Conservation (phyloP, 306 rosid genomes). For the Begonia peltatifolia region DNA sequence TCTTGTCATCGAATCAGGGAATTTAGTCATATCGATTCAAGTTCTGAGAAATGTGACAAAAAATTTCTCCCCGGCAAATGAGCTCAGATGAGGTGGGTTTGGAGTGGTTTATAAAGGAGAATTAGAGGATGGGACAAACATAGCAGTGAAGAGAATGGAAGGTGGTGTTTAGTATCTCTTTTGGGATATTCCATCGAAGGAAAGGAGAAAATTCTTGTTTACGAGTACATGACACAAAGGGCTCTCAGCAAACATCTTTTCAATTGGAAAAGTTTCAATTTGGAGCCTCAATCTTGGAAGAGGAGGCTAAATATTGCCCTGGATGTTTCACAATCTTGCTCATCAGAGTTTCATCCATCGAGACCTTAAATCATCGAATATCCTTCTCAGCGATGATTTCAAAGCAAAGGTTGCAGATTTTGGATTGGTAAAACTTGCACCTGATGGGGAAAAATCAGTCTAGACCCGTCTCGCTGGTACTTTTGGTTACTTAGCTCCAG, state of each 20-base stretch:
- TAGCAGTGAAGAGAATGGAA: slow-evolving; percentile 56
- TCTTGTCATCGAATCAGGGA: slow-evolving; percentile 45
- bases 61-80: slow-evolving; percentile 44
- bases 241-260: slow-evolving; percentile 52
- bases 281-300: slow-evolving; percentile 57
- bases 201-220: slow-evolving; percentile 43
- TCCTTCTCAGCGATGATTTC: slow-evolving; percentile 44
- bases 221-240: slow-evolving; percentile 58
- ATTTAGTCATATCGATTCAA: slow-evolving; percentile 45
- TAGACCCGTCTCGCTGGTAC: slow-evolving; percentile 53
- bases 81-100: slow-evolving; percentile 56
- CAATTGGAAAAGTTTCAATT: slow-evolving; percentile 32
- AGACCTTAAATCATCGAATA: slow-evolving; percentile 23
- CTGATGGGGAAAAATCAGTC: slow-evolving; percentile 46
- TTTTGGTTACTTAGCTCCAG: slow-evolving; percentile 57
- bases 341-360: slow-evolving; percentile 35
- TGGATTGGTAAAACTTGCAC: slow-evolving; percentile 55
- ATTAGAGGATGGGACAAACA: slow-evolving; percentile 39
- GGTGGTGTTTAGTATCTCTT: slow-evolving; percentile 41
- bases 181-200: slow-evolving; percentile 38
- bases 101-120: slow-evolving; percentile 26
- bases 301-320: slow-evolving; percentile 49
- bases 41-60: slow-evolving; percentile 43
- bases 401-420: slow-evolving; percentile 50
- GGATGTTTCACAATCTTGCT: slow-evolving; percentile 49